phyloP scores from a whole-genome alignment of 106 monocot genomes.

The Allium fistulosum region DNA sequence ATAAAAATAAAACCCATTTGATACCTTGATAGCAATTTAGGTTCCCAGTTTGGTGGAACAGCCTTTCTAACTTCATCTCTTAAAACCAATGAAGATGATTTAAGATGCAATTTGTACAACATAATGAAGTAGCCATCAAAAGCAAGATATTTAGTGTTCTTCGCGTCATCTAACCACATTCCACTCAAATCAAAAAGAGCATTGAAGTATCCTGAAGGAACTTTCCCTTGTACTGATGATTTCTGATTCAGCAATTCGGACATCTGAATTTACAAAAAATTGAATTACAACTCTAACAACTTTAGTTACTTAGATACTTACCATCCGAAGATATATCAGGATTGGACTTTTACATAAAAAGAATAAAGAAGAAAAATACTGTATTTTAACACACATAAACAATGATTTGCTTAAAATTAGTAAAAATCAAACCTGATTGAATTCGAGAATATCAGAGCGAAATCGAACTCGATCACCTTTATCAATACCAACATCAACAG shows the following conservation, averaged over 20 bases:
- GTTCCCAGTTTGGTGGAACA: constrained; percentile 92
- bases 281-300: no score
- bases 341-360: neutral
- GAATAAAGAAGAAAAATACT: neutral
- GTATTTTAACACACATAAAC: no score
- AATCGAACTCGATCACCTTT: constrained; percentile 75
- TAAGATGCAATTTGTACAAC: constrained; percentile 78
- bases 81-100: constrained; percentile 59
- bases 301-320: no score
- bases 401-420: no score
- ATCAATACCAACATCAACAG: constrained; percentile 51
- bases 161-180: constrained; percentile 70
- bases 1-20: neutral
- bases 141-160: constrained; percentile 67
- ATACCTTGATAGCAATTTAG: constrained; percentile 58
- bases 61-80: constrained; percentile 75
- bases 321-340: neutral
- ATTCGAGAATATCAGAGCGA: constrained; percentile 80
- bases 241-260: constrained; percentile 85
- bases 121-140: constrained; percentile 94
- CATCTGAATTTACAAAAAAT: constrained; percentile 44
- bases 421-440: constrained; percentile 50
- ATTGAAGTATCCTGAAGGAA: constrained; percentile 95
- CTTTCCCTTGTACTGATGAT: constrained; percentile 75
- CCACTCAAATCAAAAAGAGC: constrained; percentile 80